Evolutionary conservation across 768 basidiomycete genomes (phyloP).

Genomic region (Tephrocybe sp.): DNA sequence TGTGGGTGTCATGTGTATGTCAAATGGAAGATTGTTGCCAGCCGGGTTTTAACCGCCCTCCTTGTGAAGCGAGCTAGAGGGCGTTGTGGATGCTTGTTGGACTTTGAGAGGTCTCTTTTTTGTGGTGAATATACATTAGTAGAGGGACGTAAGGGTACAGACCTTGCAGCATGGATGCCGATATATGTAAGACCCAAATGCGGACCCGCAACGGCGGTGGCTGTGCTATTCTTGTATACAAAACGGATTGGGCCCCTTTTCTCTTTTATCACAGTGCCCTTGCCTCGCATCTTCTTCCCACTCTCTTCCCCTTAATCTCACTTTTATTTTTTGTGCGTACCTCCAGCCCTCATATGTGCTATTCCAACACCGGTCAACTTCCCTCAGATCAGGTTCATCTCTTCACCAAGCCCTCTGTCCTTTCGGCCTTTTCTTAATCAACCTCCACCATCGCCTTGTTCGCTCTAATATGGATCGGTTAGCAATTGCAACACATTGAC

Average conservation of each 20-base stretch:
- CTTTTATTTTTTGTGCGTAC: conserved; percentile 16
- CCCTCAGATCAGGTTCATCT: conserved; percentile 15
- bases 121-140: not conserved
- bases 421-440: conserved; percentile 9
- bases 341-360: conserved; percentile 17
- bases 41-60: conserved; percentile 1
- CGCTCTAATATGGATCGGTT: conserved; percentile 43
- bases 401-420: conserved; percentile 14
- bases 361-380: not conserved
- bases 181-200: conserved; percentile 1
- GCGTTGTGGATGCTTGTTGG: not conserved
- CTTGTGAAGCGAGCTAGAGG: not conserved
- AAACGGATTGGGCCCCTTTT: conserved; percentile 14
- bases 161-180: conserved; percentile 9
- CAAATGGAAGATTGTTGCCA: conserved; percentile 21
- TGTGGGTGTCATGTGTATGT: conserved; percentile 11
- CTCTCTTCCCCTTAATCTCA: conserved; percentile 15
- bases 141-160: not conserved
- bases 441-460: conserved; percentile 3
- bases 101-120: not conserved
- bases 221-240: conserved; percentile 17
- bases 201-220: conserved; percentile 19
- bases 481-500: conserved; percentile 18
- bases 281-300: conserved; percentile 15
- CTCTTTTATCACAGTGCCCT: conserved; percentile 14